Evolutionary conservation across 2,329 filamentous ascomycete species (phyloP).

Genomic region (Colletotrichum coccodes): DNA sequence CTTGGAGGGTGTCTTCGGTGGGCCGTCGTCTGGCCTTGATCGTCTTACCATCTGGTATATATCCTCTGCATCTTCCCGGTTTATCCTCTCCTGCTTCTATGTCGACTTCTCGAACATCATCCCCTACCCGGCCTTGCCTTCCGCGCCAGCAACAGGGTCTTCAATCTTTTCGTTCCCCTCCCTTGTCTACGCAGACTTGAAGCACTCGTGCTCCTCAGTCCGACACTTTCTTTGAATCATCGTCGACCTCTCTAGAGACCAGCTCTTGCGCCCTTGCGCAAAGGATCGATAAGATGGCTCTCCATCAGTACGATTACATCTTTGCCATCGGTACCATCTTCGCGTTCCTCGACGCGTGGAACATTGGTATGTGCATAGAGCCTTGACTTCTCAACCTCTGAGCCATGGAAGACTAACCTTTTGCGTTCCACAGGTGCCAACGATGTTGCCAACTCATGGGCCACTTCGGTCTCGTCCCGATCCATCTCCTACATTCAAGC

Average conservation of each 20-base stretch:
- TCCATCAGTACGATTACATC: slow-evolving; percentile 70
- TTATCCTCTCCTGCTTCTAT: not conserved
- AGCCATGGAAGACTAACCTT: not conserved
- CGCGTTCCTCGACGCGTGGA: slow-evolving; percentile 74
- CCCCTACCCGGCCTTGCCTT: slow-evolving; percentile 17
- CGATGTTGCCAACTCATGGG: slow-evolving; percentile 73
- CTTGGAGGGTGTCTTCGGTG: not conserved
- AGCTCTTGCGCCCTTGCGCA: not conserved
- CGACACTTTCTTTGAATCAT: not conserved
- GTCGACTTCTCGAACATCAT: slow-evolving; percentile 27
- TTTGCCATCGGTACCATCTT: slow-evolving; percentile 73
- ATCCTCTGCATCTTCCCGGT: slow-evolving; percentile 4
- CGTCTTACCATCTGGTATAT: slow-evolving; percentile 19
- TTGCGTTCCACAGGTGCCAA: slow-evolving; percentile 38
- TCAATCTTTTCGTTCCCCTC: slow-evolving; percentile 1
- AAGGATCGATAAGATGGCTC: slow-evolving; percentile 28
- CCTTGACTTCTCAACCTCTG: too few species aligned
- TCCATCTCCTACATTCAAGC: slow-evolving; percentile 63
- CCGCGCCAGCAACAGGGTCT: slow-evolving; percentile 16
- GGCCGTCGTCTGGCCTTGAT: not conserved
- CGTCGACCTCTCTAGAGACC: not conserved
- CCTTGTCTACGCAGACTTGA: not conserved
- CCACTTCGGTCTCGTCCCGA: slow-evolving; percentile 70
- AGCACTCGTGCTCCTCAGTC: not conserved
- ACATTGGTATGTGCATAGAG: slow-evolving; percentile 58